These are phyloP conservation scores for Rubia yunnanensis DNA, from an alignment of 257 asterid species.

Conservation along the genomic window DNA sequence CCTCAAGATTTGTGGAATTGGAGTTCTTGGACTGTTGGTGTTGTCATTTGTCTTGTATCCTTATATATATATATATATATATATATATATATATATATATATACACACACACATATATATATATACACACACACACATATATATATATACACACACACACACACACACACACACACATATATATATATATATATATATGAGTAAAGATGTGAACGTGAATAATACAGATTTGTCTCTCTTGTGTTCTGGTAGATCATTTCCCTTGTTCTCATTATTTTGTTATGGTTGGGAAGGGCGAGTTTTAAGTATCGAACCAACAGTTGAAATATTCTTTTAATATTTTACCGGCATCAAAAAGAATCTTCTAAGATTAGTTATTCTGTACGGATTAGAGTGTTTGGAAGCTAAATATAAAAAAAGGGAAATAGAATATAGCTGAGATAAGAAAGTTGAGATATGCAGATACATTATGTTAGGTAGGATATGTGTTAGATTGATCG, in stretches of 20 bases:
- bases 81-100: too few relatives aligned
- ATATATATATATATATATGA: too few relatives aligned
- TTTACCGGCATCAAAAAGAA: background rate
- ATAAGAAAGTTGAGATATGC: background rate
- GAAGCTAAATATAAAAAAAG: background rate
- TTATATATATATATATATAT: too few relatives aligned
- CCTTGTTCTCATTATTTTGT: background rate
- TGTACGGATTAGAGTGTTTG: background rate
- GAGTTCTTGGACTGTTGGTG: background rate
- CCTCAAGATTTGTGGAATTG: background rate
- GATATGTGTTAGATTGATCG: too few relatives aligned
- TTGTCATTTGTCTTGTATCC: background rate
- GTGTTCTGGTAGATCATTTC: background rate
- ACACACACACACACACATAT: too few relatives aligned
- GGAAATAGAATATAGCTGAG: background rate
- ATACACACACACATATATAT: too few relatives aligned
- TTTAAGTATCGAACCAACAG: background rate
- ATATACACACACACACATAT: too few relatives aligned
- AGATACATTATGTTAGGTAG: too few relatives aligned
- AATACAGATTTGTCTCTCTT: background rate
- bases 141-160: too few relatives aligned
- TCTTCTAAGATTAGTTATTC: background rate
- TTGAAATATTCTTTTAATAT: background rate
- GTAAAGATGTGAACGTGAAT: background rate
- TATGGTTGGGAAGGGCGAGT: background rate